Conservation (phyloP, 2,329 filamentous ascomycete genomes). For the Grosmannia huntii region DNA sequence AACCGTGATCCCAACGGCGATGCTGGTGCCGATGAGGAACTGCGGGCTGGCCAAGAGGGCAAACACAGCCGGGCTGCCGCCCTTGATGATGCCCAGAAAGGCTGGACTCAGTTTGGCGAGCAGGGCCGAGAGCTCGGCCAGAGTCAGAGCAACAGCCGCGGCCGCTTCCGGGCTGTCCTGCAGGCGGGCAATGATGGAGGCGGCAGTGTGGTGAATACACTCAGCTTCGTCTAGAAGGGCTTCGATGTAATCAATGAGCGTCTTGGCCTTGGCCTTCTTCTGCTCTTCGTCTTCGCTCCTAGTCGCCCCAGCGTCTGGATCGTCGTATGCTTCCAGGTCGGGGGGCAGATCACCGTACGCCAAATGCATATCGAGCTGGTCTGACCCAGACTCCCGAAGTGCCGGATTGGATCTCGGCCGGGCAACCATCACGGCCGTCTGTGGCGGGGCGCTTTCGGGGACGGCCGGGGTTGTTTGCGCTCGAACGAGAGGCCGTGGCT, state of each 20-base stretch:
- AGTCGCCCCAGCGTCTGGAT: conserved; percentile 24
- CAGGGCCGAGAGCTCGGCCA: conserved; percentile 80
- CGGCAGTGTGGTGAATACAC: conserved; percentile 75
- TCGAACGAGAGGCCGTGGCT: background rate
- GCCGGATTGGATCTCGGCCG: conserved; percentile 28
- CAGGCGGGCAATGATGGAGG: conserved; percentile 63
- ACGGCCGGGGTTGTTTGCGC: background rate
- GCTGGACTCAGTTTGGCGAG: conserved; percentile 74
- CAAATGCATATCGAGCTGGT: conserved; percentile 70
- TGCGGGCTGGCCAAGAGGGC: conserved; percentile 79
- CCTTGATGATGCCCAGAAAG: conserved; percentile 63
- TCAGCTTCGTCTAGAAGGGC: conserved; percentile 72
- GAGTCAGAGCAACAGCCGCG: conserved; percentile 80
- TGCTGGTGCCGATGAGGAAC: conserved; percentile 83
- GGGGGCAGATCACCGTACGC: conserved; percentile 78
- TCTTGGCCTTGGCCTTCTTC: conserved; percentile 28
- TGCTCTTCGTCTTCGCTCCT: conserved; percentile 40
- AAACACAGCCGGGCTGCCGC: conserved; percentile 73
- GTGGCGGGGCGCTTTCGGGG: conserved; percentile 9
- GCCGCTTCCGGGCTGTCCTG: conserved; percentile 71
- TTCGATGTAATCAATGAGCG: conserved; percentile 64
- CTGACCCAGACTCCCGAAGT: conserved; percentile 14
- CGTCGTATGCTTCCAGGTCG: conserved; percentile 40
- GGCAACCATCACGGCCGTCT: conserved; percentile 20
- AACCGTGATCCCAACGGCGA: conserved; percentile 84